A percentile compares a stretch with the other conserved stretches of the same genome.
Conservation (phyloP, 2,329 filamentous ascomycete species). For the Paraphaeosphaeria sporulosa region DNA sequence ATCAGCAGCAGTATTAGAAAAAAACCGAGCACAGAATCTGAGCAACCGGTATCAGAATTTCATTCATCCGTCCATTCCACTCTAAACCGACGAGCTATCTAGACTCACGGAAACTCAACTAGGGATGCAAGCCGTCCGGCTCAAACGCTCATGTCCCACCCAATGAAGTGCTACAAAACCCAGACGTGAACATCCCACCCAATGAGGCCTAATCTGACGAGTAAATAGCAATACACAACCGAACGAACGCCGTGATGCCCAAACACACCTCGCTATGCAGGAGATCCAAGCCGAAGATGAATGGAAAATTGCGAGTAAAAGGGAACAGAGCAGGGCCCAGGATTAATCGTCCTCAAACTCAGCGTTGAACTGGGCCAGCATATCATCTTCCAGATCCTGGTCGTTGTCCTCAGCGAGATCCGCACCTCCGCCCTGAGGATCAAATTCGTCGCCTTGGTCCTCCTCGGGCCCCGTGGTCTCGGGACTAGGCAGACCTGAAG, state of each 20-base stretch:
- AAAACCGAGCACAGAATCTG: background rate
- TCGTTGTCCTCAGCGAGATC: constrained; percentile 62
- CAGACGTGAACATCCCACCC: background rate
- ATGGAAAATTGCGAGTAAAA: background rate
- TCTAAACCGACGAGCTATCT: background rate
- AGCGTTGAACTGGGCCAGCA: constrained; percentile 48
- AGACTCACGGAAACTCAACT: constrained; percentile 14
- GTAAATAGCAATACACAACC: background rate
- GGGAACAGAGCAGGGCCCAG: background rate
- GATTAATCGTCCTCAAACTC: constrained; percentile 31
- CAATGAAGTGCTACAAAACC: background rate
- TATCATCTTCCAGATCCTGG: constrained; percentile 54
- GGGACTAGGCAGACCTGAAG: constrained; percentile 50
- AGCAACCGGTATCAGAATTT: background rate
- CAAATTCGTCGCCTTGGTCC: constrained; percentile 50
- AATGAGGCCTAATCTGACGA: background rate
- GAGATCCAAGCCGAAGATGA: background rate
- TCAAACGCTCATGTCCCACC: background rate
- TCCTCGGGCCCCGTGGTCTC: constrained; percentile 51
- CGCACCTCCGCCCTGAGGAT: constrained; percentile 35
- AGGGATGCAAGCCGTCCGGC: background rate
- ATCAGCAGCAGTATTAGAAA: background rate
- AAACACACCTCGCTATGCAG: constrained; percentile 48
- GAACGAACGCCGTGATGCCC: constrained; percentile 13
- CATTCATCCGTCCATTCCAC: background rate